A percentile compares a stretch with the other conserved stretches of the same genome.
Evolutionary conservation across 768 basidiomycete genomes (phyloP).

Genomic region (Boletales sp.): DNA sequence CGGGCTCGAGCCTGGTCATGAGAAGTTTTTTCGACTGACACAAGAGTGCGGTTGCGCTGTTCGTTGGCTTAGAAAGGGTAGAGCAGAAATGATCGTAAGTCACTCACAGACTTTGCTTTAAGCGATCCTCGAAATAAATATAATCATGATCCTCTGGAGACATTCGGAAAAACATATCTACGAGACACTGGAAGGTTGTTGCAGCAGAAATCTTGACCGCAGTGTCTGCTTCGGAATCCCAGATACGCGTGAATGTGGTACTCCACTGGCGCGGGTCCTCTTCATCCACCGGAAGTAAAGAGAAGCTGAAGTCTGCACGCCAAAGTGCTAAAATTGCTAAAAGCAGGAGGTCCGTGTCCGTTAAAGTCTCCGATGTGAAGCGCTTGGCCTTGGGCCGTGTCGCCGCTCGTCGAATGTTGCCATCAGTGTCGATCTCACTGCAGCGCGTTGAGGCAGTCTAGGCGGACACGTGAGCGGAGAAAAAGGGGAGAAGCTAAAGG

Average conservation of each 20-base stretch:
- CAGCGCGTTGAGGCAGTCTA: conserved; percentile 52
- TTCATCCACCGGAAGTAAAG: conserved; percentile 41
- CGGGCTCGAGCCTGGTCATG: conserved; percentile 53
- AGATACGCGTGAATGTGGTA: conserved; percentile 46
- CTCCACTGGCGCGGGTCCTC: conserved; percentile 47
- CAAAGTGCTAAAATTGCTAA: conserved; percentile 68
- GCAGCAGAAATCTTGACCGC: conserved; percentile 63
- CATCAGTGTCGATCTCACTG: conserved; percentile 58
- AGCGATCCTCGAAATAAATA: conserved; percentile 37
- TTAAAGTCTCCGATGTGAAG: conserved; percentile 52
- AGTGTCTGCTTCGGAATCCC: conserved; percentile 60
- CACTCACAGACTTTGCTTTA: conserved; percentile 46
- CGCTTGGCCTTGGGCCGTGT: conserved; percentile 61
- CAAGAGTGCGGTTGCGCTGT: conserved; percentile 29
- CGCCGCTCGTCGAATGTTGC: conserved; percentile 50
- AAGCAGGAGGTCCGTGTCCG: conserved; percentile 67
- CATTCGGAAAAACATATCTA: conserved; percentile 43
- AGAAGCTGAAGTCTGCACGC: conserved; percentile 56
- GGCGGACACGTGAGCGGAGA: conserved; percentile 8
- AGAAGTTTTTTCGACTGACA: conserved; percentile 58
- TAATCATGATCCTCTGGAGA: conserved; percentile 37
- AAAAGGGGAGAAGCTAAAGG: conserved; percentile 3
- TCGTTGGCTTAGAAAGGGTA: background rate
- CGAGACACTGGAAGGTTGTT: conserved; percentile 43
- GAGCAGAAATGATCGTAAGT: conserved; percentile 10